phyloP scores from a whole-genome alignment of 169 alveolate genomes.

The Eimeria zaria region DNA sequence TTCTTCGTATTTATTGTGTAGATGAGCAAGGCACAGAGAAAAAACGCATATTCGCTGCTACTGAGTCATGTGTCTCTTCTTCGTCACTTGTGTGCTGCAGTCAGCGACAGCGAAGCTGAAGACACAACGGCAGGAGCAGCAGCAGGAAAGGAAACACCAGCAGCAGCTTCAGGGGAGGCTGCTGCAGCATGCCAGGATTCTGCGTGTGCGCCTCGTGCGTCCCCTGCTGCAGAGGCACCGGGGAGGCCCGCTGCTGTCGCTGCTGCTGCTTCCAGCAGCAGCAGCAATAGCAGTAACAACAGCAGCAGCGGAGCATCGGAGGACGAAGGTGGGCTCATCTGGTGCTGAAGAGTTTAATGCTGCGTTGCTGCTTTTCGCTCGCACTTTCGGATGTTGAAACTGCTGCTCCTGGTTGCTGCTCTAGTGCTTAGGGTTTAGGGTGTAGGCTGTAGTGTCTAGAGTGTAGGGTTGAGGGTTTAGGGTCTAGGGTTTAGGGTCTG shows the following conservation, averaged over 20 bases:
- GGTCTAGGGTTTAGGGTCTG: background rate
- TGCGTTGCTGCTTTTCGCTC: background rate
- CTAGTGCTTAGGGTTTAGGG: background rate
- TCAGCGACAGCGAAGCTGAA: conserved; percentile 68
- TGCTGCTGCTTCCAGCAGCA: conserved; percentile 11
- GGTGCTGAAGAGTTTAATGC: background rate
- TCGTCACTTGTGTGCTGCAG: background rate
- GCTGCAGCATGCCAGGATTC: conserved; percentile 18
- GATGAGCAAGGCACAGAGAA: background rate
- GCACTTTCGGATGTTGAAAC: background rate
- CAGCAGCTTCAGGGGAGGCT: background rate
- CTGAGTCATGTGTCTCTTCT: background rate
- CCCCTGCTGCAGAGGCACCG: background rate
- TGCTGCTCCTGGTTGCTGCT: background rate
- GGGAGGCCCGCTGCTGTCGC: background rate
- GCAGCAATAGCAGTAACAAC: conserved; percentile 19
- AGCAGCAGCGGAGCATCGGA: conserved; percentile 22
- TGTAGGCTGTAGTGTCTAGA: background rate
- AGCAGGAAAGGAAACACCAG: background rate
- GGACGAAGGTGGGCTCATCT: conserved; percentile 25
- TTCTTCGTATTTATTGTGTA: background rate
- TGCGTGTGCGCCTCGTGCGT: background rate
- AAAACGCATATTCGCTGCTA: background rate
- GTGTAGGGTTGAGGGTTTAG: background rate
- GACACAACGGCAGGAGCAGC: conserved; percentile 33